phyloP scores from a whole-genome alignment of 768 basidiomycete genomes.

The Trametes maxima region DNA sequence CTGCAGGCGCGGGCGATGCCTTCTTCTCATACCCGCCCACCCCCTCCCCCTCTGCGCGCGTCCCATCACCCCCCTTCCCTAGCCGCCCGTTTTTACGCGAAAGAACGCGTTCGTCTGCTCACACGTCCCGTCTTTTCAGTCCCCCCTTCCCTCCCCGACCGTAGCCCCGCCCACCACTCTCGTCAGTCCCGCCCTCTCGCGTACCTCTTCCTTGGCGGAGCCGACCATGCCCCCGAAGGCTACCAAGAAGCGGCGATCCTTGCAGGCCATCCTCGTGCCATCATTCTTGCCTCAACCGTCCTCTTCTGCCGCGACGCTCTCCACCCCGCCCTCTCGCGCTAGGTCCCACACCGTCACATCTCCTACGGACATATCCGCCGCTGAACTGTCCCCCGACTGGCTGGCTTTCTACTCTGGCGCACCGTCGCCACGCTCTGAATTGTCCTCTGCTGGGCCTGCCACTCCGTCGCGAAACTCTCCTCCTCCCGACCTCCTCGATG shows the following conservation, averaged over 20 bases:
- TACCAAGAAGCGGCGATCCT: constrained; percentile 54
- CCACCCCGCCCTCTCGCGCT: constrained; percentile 17
- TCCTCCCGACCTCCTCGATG: constrained; percentile 54
- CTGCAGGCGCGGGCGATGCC: constrained; percentile 9
- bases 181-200: constrained; percentile 8
- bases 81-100: constrained; percentile 20
- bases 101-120: constrained; percentile 8
- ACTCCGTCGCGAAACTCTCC: constrained; percentile 32
- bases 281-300: constrained; percentile 42
- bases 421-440: constrained; percentile 16
- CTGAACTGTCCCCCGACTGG: constrained; percentile 25
- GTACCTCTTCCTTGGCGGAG: constrained; percentile 7
- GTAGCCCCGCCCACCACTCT: constrained; percentile 1
- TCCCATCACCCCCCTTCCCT: constrained; percentile 18
- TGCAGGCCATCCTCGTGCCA: constrained; percentile 54
- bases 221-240: constrained; percentile 32
- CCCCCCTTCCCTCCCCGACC: constrained; percentile 2
- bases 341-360: constrained; percentile 25
- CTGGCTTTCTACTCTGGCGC: constrained; percentile 22
- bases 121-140: constrained; percentile 13
- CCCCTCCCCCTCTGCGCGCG: constrained; percentile 7
- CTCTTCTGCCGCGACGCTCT: constrained; percentile 10
- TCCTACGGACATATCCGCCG: constrained; percentile 29
- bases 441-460: constrained; percentile 18
- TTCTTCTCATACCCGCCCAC: not conserved